Conservation (phyloP, 305 asterid genomes). For the Withania somnifera region DNA sequence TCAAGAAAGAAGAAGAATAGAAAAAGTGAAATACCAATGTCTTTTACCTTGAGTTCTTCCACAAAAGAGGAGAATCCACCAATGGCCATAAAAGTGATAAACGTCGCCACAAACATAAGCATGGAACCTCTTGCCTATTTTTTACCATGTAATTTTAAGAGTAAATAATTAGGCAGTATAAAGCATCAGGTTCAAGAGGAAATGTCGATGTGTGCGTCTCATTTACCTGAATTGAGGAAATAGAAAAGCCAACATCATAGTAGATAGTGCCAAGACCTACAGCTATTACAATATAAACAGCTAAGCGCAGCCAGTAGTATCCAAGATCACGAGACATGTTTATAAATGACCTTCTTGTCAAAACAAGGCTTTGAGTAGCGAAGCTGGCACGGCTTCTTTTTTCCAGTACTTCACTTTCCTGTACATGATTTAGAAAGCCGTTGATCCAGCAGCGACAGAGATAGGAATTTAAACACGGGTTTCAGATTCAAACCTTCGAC, state of each 20-base stretch:
- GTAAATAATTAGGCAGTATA: neutral
- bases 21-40: neutral
- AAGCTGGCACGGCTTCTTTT: slow-evolving; percentile 22
- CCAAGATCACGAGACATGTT: slow-evolving; percentile 60
- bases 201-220: neutral
- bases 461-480: neutral
- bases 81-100: slow-evolving; percentile 51
- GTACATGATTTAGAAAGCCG: neutral
- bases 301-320: slow-evolving; percentile 61
- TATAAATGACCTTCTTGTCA: slow-evolving; percentile 43
- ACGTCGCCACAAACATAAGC: slow-evolving; percentile 48
- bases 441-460: neutral
- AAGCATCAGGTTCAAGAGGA: neutral
- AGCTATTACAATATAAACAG: slow-evolving; percentile 35
- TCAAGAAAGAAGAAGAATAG: neutral
- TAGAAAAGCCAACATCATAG: slow-evolving; percentile 28
- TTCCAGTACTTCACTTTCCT: slow-evolving; percentile 27
- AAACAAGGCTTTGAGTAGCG: slow-evolving; percentile 27
- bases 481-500: neutral
- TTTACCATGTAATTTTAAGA: neutral
- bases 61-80: slow-evolving; percentile 70
- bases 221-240: slow-evolving; percentile 38
- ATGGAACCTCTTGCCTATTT: slow-evolving; percentile 54
- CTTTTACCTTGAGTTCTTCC: slow-evolving; percentile 45
- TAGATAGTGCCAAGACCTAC: slow-evolving; percentile 53